Base-by-base conservation (phyloP, 345 rosid species). In the Pseudoturritis turrita region DNA sequence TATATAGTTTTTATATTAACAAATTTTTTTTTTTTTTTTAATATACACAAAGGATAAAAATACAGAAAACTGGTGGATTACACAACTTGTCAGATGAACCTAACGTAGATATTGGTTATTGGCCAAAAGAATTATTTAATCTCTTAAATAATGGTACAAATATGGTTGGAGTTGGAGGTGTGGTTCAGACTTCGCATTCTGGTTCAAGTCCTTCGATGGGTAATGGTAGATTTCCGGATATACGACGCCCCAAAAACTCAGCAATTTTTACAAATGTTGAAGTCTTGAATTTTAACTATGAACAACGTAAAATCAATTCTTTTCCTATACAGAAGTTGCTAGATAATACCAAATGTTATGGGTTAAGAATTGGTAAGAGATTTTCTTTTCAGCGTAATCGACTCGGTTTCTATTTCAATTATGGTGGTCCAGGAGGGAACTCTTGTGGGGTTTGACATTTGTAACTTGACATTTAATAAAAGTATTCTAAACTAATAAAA, bases 241-340 rank as follows among this genome's bases (percentile, higher is more conserved):
- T 0, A 14, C n/a, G n/a, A n/a, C 10, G 0, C 0, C 12, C 0
- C 4, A 1, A 0, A 5, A 13, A 2, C 4, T 2, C 10, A 33
- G 8, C 10, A 9, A 33, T 33, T 3, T 33, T 33, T 33, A 2
- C 37, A 7, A 8, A 62, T 17, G 14, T 44, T 44, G 28, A 11
- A n/a, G 52, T 29, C 2, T 17, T 62, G 11, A 18, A 62, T 28
- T 17, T 26, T 6, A 17, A 26, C 11, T 13, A 21, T 22, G 3
- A 6, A 0, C 7, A 4, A 39, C 4, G 2, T 12, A 18, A 0
- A 36, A 49, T 49, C 0, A 2, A 11, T 28, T 28, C 0, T 6
- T 18, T 4, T 44, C 3, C 3, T 6, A 2, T n/a, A 4, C 33
- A 33, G 0, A 19, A 33, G 3, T 1, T 65, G 6, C 0, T 65